Evolutionary conservation across 257 asterid genomes (phyloP), one percentile per base, ranked within the genome.

Genomic region (Buddleja alternifolia): DNA sequence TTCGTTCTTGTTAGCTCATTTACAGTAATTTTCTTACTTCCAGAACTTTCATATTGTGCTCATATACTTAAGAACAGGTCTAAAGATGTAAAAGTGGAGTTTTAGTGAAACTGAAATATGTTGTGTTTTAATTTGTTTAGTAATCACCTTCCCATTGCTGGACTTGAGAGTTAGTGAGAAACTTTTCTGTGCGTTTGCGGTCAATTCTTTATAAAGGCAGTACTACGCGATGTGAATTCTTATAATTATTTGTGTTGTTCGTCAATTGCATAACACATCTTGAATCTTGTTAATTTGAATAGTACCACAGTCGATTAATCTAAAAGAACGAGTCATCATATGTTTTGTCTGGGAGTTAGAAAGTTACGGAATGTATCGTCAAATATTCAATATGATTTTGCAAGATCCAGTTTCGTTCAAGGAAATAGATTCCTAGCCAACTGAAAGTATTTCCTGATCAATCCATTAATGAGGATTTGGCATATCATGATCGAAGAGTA

Each of bases 1-100:
- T 45, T 69, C n/a, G 20, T 77, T 77, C 50, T 73, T 73, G 56
- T 57, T 73, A 47, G 73, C 21, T 34, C 15, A 7, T 23, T 40
- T 19, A 25, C 14, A 46, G 0, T 21, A 25, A 34, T 39, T 24
- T 21, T 60, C 14, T 4, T 40, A 12, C 15, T 19, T 36, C 2
- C 10, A 4, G 3, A 59, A 24, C 17, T 57, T 29, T 48, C 47
- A 16, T 12, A 25, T 46, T 40, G 41, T 66, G 63, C 63, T 52
- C 46, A 8, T 60, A 29, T 29, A 2, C 17, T 62, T 64, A 17
- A 25, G 58, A 41, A 51, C 36, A 19, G 2, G 42, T 41, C 60
- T 14, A 11, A 65, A 6, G 42, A 51, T 62, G 51, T 29, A 8
- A 54, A 23, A 10, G 54, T 52, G 1, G 66, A 39, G 4, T 56